These are phyloP conservation scores for Malassezia japonica DNA, from an alignment of 1,284 basidiomycete species.

Conservation along the genomic window DNA sequence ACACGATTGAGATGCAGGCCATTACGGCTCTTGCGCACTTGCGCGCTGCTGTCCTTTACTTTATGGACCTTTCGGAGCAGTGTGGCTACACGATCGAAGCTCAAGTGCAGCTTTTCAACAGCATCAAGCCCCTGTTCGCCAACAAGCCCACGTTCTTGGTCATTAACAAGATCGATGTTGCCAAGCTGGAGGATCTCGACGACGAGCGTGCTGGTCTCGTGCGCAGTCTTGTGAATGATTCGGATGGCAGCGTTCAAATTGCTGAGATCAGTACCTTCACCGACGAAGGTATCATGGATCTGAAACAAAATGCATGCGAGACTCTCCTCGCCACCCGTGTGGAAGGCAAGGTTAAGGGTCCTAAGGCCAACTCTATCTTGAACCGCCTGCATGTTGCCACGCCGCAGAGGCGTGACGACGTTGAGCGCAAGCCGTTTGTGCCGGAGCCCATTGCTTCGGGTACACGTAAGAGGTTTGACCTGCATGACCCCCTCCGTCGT, in stretches of 20 bases:
- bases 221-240: slow-evolving; percentile 34
- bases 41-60: slow-evolving; percentile 45
- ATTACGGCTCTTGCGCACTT: slow-evolving; percentile 47
- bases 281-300: slow-evolving; percentile 46
- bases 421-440: slow-evolving; percentile 36
- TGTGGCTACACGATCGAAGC: slow-evolving; percentile 48
- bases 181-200: slow-evolving; percentile 35
- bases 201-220: slow-evolving; percentile 34
- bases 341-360: slow-evolving; percentile 42
- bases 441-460: slow-evolving; percentile 33
- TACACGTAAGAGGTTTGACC: slow-evolving; percentile 36
- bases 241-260: slow-evolving; percentile 37
- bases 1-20: slow-evolving; percentile 49
- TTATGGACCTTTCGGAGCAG: slow-evolving; percentile 48
- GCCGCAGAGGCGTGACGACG: slow-evolving; percentile 41
- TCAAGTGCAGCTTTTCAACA: slow-evolving; percentile 47
- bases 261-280: slow-evolving; percentile 46
- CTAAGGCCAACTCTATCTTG: slow-evolving; percentile 42
- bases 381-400: slow-evolving; percentile 45
- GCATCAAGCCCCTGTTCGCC: slow-evolving; percentile 47
- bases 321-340: slow-evolving; percentile 40
- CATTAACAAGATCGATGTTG: slow-evolving; percentile 46
- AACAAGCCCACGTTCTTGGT: slow-evolving; percentile 47
- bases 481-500: slow-evolving; percentile 36
- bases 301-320: slow-evolving; percentile 43